Base-by-base conservation (phyloP, 768 basidiomycete genomes). In the Tricholoma sp. region DNA sequence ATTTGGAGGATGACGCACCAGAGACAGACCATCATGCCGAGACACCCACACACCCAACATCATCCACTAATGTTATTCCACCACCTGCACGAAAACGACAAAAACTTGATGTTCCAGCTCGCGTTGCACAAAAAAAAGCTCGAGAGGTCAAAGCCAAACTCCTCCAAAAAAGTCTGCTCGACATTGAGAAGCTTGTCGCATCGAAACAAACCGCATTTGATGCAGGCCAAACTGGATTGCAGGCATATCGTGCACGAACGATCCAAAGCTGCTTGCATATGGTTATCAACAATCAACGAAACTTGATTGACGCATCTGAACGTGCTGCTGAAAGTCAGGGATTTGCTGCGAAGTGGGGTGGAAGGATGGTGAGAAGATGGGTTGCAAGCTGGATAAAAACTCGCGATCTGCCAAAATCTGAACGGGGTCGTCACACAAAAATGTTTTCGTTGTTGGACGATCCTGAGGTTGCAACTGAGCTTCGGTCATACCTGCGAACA, bases 181-280 rank as follows among this genome's bases (percentile, higher is more conserved):
- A 33, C 5, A 59, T 61, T 37, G 49, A 63, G 34, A 65, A 64
- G 47, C 42, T 61, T 4, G 48, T 65, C 12, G 29, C 20, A 7
- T 65, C 55, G 11, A 61, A 63, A 41, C 56, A 52, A 34, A 53
- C 37, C 3, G 31, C 39, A 10, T 63, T 63, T 49, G 55, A 20
- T 11, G 58, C 54, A 31, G 59, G 66, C 15, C 32, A 18, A 24
- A 24, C 24, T 24, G 24, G 24, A 24, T 24, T 24, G 24, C 24
- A 24, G 24, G 24, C 9, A 64, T 44, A 53, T 28, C 61, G 58
- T 4, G 60, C 67, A 24, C 50, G 55, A 28, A 54, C 62, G 48
- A 68, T 71, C 36, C 53, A 65, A 36, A 62, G 61, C 47, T 58
- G 47, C 49, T 59, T 67, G 15, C 13, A 29, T 12, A 59, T 66